Conservation (phyloP, 2,329 filamentous ascomycete genomes). For the Fusarium buharicum region DNA sequence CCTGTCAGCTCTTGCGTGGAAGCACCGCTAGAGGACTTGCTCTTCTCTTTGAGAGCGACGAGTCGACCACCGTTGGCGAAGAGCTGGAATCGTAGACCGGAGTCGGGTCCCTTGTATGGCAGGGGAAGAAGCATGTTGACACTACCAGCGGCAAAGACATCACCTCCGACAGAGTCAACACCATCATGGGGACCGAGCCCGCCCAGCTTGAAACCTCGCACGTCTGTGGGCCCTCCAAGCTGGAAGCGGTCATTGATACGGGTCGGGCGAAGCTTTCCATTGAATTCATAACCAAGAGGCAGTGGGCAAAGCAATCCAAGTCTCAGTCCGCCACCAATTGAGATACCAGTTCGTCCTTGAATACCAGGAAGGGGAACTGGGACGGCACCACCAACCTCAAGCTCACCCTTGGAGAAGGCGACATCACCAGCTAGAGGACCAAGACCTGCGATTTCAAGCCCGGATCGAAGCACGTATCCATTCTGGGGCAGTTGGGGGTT, state of each 20-base stretch:
- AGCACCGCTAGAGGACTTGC: slow-evolving; percentile 57
- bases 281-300: slow-evolving; percentile 66
- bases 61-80: slow-evolving; percentile 92
- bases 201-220: slow-evolving; percentile 90
- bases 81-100: slow-evolving; percentile 84
- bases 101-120: slow-evolving; percentile 82
- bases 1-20: slow-evolving; percentile 50
- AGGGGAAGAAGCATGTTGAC: slow-evolving; percentile 87
- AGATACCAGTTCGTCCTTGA: slow-evolving; percentile 78
- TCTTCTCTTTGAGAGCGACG: slow-evolving; percentile 75
- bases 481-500: slow-evolving; percentile 84
- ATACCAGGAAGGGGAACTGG: slow-evolving; percentile 77
- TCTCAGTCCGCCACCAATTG: slow-evolving; percentile 82
- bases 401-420: slow-evolving; percentile 91
- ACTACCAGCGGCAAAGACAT: slow-evolving; percentile 89
- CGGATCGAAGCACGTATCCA: slow-evolving; percentile 82
- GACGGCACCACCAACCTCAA: slow-evolving; percentile 81
- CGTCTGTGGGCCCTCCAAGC: slow-evolving; percentile 92
- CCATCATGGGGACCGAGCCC: slow-evolving; percentile 92
- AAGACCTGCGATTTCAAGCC: slow-evolving; percentile 86
- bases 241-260: slow-evolving; percentile 94
- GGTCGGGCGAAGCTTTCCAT: slow-evolving; percentile 70
- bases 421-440: slow-evolving; percentile 88
- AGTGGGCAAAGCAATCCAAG: slow-evolving; percentile 87
- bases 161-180: slow-evolving; percentile 85